These are phyloP conservation scores for Auriscalpium orientale DNA, from an alignment of 768 basidiomycete species.

Conservation along the genomic window DNA sequence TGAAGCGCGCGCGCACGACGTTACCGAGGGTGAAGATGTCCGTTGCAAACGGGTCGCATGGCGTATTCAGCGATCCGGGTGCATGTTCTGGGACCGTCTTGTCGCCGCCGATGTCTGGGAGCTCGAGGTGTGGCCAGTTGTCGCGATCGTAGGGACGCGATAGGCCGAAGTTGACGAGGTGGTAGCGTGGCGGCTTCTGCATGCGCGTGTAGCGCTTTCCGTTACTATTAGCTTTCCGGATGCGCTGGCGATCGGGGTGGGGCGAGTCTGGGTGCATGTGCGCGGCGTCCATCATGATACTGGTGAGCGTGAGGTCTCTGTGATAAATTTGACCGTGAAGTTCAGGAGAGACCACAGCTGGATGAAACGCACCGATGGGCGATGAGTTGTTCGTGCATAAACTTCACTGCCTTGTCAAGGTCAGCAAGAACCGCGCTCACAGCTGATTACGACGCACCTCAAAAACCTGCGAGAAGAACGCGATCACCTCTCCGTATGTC, in stretches of 20 bases:
- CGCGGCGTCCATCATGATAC: slow-evolving; percentile 7
- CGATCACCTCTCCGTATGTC: slow-evolving; percentile 20
- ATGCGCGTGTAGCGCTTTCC: slow-evolving; percentile 18
- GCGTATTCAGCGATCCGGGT: background rate
- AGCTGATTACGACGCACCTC: slow-evolving; percentile 17
- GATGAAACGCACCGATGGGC: too few species aligned
- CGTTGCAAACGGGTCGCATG: slow-evolving; percentile 18
- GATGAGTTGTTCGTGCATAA: too few species aligned
- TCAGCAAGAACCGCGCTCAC: too few species aligned
- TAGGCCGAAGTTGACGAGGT: slow-evolving; percentile 23
- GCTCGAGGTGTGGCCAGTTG: slow-evolving; percentile 8
- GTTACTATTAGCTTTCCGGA: background rate
- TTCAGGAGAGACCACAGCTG: too few species aligned
- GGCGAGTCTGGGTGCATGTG: slow-evolving; percentile 4
- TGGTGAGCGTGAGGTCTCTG: too few species aligned
- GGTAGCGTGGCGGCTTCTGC: too few species aligned
- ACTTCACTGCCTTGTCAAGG: too few species aligned
- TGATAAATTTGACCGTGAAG: too few species aligned
- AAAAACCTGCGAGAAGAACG: slow-evolving; percentile 18
- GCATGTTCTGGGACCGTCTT: slow-evolving; percentile 20
- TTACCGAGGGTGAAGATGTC: slow-evolving; percentile 21
- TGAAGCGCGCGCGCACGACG: slow-evolving; percentile 14
- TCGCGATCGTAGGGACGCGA: slow-evolving; percentile 16
- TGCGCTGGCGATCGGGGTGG: slow-evolving; percentile 1
- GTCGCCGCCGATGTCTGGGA: slow-evolving; percentile 18